phyloP scores from a whole-genome alignment of 306 rosid genomes.

The Prunus padus region DNA sequence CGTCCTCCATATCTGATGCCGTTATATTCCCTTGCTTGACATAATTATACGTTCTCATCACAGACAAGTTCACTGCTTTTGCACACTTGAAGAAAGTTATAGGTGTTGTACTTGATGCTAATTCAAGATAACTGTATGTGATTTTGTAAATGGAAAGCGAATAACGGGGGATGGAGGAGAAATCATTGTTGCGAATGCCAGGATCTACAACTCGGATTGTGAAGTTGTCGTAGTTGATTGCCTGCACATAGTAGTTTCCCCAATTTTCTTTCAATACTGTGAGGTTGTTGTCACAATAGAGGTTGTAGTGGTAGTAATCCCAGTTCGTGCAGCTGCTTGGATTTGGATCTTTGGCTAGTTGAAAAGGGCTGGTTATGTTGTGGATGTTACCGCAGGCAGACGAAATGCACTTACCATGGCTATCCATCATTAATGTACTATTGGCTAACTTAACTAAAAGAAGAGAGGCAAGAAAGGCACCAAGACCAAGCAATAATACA shows the following conservation, averaged over 20 bases:
- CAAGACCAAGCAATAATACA: no score
- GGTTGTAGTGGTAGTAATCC: background rate
- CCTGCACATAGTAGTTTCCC: conserved; percentile 3
- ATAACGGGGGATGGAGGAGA: background rate
- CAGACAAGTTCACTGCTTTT: no score
- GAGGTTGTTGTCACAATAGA: conserved; percentile 13
- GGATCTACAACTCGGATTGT: background rate
- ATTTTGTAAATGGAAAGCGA: no score
- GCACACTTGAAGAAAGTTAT: no score
- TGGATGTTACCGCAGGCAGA: conserved; percentile 14
- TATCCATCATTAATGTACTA: no score
- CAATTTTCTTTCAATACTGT: background rate
- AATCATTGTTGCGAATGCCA: background rate
- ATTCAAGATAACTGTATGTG: no score
- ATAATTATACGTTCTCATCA: no score
- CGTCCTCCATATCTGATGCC: no score
- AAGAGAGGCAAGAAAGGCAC: no score
- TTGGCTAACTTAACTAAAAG: no score
- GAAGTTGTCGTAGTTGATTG: conserved; percentile 24
- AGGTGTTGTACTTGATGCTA: no score
- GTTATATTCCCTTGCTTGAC: no score
- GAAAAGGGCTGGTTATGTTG: conserved; percentile 27
- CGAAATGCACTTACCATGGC: background rate
- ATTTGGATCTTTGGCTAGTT: background rate
- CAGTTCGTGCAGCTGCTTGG: background rate